Evolutionary conservation across 768 basidiomycete species (phyloP), one percentile per base, ranked within the genome.

Genomic region (Solioccasus polychromus): DNA sequence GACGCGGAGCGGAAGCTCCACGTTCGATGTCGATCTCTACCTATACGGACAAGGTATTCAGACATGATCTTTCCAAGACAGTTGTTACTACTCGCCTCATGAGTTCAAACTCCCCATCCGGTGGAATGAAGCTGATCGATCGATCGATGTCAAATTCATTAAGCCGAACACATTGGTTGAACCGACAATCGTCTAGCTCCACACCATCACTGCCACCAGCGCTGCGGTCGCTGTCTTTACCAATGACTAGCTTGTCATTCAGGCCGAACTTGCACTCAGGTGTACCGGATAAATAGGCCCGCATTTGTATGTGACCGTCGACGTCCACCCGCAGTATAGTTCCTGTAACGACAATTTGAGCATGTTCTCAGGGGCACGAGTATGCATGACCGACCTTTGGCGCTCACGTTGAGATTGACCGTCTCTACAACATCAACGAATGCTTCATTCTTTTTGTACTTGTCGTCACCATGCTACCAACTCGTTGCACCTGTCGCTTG

Each of bases 381-480:
- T 24, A 18, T 1, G 17, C 35, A 37, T 11, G 17, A 30, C 41
- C 36, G 12, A 54, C 93, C 94, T 72, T 95, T 97, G 2, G 93
- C 88, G 63, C 92, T 95, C 94, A 98, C 95, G 57, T 90, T 85
- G 44, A 98, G 66, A 60, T 99, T 98, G 50, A 99, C 90, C 2
- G 79, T 90, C 71, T 99, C 96, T 35, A 99, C 89, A 8, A 99
- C 96, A 62, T 99, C 96, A n/a, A 99, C 95, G 55, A 98, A 99
- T 1, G 96, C 96, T 61, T 99, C 96, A 54, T 99, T 99, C 78
- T 98, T 99, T 74, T 96, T 88, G 69, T 99, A 98, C 66, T 94
- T 95, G 59, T 98, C 94, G 61, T 97, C 96, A 14, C 82, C 85
- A 46, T 93, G 76, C 32, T 96, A 74, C 96, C 96, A 99, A 64